A percentile compares a stretch with the other conserved stretches of the same genome.
Evolutionary conservation across 306 rosid species (phyloP).

Genomic region (Lablab purpureus): DNA sequence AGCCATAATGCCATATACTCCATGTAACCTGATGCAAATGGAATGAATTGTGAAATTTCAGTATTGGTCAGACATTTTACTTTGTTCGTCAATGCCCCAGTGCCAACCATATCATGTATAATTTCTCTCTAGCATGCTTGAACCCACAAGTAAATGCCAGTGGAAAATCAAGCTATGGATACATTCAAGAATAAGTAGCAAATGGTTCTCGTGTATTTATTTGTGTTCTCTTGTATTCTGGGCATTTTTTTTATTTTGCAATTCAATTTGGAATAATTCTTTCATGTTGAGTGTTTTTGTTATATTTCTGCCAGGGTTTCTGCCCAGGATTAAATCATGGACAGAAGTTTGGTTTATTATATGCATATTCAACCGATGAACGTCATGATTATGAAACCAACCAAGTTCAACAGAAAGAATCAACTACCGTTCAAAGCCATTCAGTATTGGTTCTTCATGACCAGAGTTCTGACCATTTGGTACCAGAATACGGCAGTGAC

Average conservation of each 20-base stretch:
- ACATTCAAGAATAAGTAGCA: not conserved
- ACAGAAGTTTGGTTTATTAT: constrained; percentile 74
- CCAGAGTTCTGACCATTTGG: constrained; percentile 53
- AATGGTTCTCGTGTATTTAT: not conserved
- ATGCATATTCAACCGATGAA: constrained; percentile 48
- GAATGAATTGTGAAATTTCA: constrained; percentile 1
- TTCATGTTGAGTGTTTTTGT: constrained; percentile 23
- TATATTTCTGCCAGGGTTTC: constrained; percentile 73
- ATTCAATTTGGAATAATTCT: constrained; percentile 5
- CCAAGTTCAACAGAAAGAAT: constrained; percentile 51
- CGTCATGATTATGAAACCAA: constrained; percentile 50
- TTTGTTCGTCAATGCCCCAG: not conserved
- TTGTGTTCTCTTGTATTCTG: not conserved
- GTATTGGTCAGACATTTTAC: not conserved
- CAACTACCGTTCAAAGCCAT: constrained; percentile 56
- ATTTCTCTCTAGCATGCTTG: not conserved
- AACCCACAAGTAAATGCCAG: constrained; percentile 1
- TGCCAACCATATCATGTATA: not conserved
- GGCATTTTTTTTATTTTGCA: not conserved
- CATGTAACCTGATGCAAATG: not conserved
- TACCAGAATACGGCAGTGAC: constrained; percentile 41
- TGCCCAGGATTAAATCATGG: constrained; percentile 89
- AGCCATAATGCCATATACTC: not conserved
- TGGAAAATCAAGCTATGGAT: not conserved
- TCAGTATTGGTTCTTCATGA: constrained; percentile 51